Percentiles rank a stretch among this genome's conserved stretches.
Evolutionary conservation across 495 filamentous ascomycete species (phyloP).

Genomic region (Aspergillus ostianus): DNA sequence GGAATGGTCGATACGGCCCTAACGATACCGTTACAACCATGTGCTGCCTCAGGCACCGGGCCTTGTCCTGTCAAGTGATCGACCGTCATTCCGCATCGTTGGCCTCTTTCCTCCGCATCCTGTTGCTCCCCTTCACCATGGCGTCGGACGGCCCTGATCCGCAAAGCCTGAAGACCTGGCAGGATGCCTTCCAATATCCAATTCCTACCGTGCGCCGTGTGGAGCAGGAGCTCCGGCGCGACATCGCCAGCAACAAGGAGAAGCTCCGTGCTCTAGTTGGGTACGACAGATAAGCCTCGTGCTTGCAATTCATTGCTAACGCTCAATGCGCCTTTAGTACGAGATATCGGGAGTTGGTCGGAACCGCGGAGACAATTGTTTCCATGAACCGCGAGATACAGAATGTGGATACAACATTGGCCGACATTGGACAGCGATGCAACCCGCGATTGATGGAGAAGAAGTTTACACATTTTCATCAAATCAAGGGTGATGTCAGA

Average conservation of each 20-base stretch:
- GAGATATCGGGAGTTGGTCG: conserved; percentile 87
- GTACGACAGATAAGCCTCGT: conserved; percentile 37
- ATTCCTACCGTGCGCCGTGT: conserved; percentile 61
- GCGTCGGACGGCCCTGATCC: conserved; percentile 57
- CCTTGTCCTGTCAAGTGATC: not conserved
- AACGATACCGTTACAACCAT: conserved; percentile 9
- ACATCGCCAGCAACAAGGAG: conserved; percentile 78
- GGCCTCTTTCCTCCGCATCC: conserved; percentile 9
- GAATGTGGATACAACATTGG: conserved; percentile 65
- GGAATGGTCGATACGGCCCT: conserved; percentile 12
- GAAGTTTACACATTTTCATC: conserved; percentile 61
- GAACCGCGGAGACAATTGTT: conserved; percentile 89
- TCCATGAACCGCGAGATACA: conserved; percentile 80
- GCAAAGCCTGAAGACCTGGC: conserved; percentile 58
- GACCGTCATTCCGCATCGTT: conserved; percentile 6
- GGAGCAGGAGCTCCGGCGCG: conserved; percentile 60
- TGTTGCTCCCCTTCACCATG: conserved; percentile 40
- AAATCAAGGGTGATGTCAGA: conserved; percentile 50
- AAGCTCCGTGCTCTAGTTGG: conserved; percentile 89
- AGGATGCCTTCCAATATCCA: conserved; percentile 67
- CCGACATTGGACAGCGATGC: conserved; percentile 72
- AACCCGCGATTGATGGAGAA: conserved; percentile 68
- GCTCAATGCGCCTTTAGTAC: conserved; percentile 44
- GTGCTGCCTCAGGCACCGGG: conserved; percentile 24
- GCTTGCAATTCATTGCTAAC: conserved; percentile 10